A percentile compares a stretch with the other conserved stretches of the same genome.
These are phyloP conservation scores for Blastomyces percursus DNA, from an alignment of 2,329 filamentous ascomycete genomes.

Conservation along the genomic window DNA sequence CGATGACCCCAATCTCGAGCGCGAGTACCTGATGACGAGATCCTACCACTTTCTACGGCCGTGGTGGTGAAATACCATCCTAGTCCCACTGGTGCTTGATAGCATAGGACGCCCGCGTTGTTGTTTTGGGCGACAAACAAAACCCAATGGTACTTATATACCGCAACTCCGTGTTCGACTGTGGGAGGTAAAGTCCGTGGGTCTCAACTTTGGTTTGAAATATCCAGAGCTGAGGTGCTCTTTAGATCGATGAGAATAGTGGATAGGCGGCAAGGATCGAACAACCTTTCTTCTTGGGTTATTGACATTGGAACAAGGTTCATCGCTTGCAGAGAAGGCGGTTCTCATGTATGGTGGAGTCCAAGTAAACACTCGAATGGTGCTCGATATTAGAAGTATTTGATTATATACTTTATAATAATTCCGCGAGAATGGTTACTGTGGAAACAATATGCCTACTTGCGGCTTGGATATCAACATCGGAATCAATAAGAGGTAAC, in stretches of 20 bases:
- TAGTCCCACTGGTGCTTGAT: conserved; percentile 8
- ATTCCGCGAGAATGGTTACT: not conserved
- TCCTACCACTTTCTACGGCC: conserved; percentile 7
- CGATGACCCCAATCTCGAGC: conserved; percentile 12
- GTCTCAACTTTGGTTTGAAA: conserved; percentile 5
- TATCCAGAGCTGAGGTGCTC: not conserved
- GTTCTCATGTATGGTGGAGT: not conserved
- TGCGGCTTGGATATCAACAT: not conserved
- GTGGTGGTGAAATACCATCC: conserved; percentile 10
- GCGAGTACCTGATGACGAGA: conserved; percentile 9
- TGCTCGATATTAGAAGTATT: not conserved
- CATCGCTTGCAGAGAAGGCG: not conserved
- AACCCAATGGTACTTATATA: conserved; percentile 12
- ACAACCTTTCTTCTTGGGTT: not conserved
- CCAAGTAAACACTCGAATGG: not conserved
- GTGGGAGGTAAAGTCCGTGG: conserved; percentile 13
- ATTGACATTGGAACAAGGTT: not conserved
- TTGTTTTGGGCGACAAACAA: conserved; percentile 11
- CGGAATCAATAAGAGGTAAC: not conserved
- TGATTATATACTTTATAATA: not conserved
- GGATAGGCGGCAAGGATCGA: not conserved
- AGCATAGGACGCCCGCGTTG: conserved; percentile 9
- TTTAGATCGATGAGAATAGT: not conserved
- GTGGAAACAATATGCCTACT: not conserved
- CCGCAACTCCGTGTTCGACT: conserved; percentile 7